Evolutionary conservation across 495 filamentous ascomycete species (phyloP).

Genomic region (Xanthoparmelia taractica): DNA sequence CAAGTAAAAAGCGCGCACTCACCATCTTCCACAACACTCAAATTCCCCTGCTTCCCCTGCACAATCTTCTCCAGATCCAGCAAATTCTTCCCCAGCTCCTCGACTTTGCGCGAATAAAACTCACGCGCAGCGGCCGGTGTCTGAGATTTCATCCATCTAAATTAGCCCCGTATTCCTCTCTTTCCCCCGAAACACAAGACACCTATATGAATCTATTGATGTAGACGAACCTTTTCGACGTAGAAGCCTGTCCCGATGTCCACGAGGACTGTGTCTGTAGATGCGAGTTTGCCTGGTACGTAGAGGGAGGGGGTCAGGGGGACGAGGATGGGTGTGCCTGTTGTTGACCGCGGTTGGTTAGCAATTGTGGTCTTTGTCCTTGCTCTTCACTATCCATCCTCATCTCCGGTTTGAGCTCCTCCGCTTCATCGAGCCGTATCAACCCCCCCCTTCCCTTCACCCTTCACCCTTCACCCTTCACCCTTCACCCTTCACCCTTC

Average conservation of each 20-base stretch:
- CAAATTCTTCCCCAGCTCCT: constrained; percentile 68
- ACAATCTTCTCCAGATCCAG: constrained; percentile 82
- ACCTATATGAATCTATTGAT: no score
- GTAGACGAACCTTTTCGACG: constrained; percentile 77
- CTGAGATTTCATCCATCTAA: constrained; percentile 28
- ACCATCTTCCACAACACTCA: constrained; percentile 86
- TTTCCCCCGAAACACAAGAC: no score
- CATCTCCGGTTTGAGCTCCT: not conserved
- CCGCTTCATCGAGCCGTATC: not conserved
- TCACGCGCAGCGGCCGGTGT: constrained; percentile 64
- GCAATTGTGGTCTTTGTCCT: not conserved
- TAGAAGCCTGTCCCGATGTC: constrained; percentile 96
- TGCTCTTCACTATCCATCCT: not conserved
- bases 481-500: no score
- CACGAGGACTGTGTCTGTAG: constrained; percentile 75
- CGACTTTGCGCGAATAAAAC: constrained; percentile 82
- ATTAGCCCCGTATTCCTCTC: no score
- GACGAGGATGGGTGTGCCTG: constrained; percentile 67
- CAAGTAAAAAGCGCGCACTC: constrained; percentile 26
- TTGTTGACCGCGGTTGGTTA: not conserved
- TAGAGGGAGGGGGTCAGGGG: constrained; percentile 91
- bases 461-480: no score
- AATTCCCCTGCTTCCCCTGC: constrained; percentile 71
- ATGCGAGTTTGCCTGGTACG: constrained; percentile 72
- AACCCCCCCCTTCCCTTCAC: no score